phyloP scores from a whole-genome alignment of 306 rosid species.

The Canavalia gladiata region DNA sequence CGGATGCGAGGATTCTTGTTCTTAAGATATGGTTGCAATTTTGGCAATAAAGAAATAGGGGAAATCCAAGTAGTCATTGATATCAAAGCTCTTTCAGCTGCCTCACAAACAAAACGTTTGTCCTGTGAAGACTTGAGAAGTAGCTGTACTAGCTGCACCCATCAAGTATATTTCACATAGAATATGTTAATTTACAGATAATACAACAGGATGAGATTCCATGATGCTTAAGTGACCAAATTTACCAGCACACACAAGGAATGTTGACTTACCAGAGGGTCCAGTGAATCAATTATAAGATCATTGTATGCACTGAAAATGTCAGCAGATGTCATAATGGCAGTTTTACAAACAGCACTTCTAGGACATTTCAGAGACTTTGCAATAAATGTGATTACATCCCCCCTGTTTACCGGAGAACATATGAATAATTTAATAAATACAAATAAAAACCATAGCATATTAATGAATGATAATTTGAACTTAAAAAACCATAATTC shows the following conservation, averaged over 20 bases:
- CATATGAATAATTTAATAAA: conserved; percentile 27
- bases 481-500: conserved; percentile 14
- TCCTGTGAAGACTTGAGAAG: conserved; percentile 99
- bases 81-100: conserved; percentile 91
- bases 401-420: conserved; percentile 69
- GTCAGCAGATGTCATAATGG: conserved; percentile 96
- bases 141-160: conserved; percentile 87
- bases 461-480: not conserved
- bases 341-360: conserved; percentile 98
- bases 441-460: not conserved
- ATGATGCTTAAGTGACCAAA: conserved; percentile 40
- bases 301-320: conserved; percentile 84
- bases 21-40: conserved; percentile 88
- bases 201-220: conserved; percentile 27
- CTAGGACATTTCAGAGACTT: conserved; percentile 93
- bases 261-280: conserved; percentile 77
- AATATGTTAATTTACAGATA: conserved; percentile 12
- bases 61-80: conserved; percentile 86
- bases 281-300: conserved; percentile 80
- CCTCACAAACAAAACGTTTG: conserved; percentile 97
- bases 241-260: conserved; percentile 24
- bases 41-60: conserved; percentile 80
- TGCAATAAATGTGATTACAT: conserved; percentile 73
- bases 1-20: conserved; percentile 90
- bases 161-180: conserved; percentile 43